Evolutionary conservation across 2,329 filamentous ascomycete genomes (phyloP), one percentile per base, ranked within the genome.

Genomic region (Cladophialophora chaetospira): DNA sequence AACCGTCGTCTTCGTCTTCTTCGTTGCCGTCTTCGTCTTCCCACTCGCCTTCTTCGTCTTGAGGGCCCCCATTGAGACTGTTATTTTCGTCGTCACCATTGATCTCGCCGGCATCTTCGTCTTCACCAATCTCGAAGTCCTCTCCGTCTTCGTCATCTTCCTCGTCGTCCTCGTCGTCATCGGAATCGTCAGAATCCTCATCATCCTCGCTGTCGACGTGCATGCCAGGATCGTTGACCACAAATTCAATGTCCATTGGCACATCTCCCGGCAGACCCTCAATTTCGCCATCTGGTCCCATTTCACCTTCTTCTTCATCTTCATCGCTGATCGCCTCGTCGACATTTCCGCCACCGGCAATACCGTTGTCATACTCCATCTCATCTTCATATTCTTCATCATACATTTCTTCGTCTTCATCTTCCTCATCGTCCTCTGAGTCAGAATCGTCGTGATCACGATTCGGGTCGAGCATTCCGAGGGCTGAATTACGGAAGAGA

Each of bases 401-500:
- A 65, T 96, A 96, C 89, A 96, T 94, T 66, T 94, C 91, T 29
- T 65, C 64, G 65, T 93, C 89, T 54, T 92, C 88, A 44, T 91
- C 91, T 57, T 87, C 87, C 13, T 81, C 82, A 11, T 79, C 79
- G 43, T 71, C 72, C 10, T 77, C 78, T 60, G 86, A 86, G 28
- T 89, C 91, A 47, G 90, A 91, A 62, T 93, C 48, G 59, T 90
- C 48, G 59, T 89, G 87, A 58, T 91, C 88, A 56, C 88, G 84
- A 47, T 87, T 84, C 63, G 89, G 87, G 71, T 97, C 94, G 51
- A 97, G 86, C 86, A 97, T 95, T 47, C 94, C 93, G 19, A 99
- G 79, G 1, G 95, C 91, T 1, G 94, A 97, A 72, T 97, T 96
- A 51, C 95, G 88, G 77, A 97, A 97, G 17, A 99, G 81, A 74